Evolutionary conservation across 23 red algal genomes (phyloP), one percentile per base, ranked within the genome.

Genomic region (Cyanidium caldarium): DNA sequence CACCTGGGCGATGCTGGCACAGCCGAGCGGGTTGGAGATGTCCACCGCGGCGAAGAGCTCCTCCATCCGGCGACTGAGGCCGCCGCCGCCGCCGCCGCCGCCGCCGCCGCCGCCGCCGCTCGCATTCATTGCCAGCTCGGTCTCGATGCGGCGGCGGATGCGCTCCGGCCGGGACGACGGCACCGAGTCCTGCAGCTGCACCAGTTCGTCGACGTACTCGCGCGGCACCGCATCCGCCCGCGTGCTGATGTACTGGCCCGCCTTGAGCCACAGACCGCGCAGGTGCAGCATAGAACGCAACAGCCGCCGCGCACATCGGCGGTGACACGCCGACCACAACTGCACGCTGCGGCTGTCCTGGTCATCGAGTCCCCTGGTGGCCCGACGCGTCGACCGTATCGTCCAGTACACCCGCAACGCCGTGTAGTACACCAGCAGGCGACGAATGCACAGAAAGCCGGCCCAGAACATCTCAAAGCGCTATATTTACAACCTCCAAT

Each of bases 1-100:
- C 15, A 91, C 86, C 67, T 83, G 78, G 41, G 86, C 86, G 68
- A 91, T 78, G 35, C 74, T 80, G 35, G 86, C 86, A 44, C 79
- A 80, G 28, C 78, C 86, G 17, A 91, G 57, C 3, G 77, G 77
- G 1, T 69, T 39, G 1, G 43, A 38, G 10, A 67, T 16, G 0
- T 84, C 79, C 57, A 84, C 58, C 19, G 36, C 51, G 26, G 77
- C 65, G 65, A 91, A 91, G 15, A 84, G 1, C 10, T 76, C 68
- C 33, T 72, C 46, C n/a, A 80, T 41, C n/a, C n/a, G n/a, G n/a
- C n/a, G n/a, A n/a, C n/a, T n/a, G n/a, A n/a, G n/a, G n/a, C n/a
- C n/a, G n/a, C n/a, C n/a, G n/a, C n/a, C n/a, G n/a, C n/a, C n/a
- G n/a, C n/a, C n/a, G n/a, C n/a, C n/a, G n/a, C n/a, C n/a, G n/a